Evolutionary conservation across 257 asterid species (phyloP).

Genomic region (Eustoma russellianum): DNA sequence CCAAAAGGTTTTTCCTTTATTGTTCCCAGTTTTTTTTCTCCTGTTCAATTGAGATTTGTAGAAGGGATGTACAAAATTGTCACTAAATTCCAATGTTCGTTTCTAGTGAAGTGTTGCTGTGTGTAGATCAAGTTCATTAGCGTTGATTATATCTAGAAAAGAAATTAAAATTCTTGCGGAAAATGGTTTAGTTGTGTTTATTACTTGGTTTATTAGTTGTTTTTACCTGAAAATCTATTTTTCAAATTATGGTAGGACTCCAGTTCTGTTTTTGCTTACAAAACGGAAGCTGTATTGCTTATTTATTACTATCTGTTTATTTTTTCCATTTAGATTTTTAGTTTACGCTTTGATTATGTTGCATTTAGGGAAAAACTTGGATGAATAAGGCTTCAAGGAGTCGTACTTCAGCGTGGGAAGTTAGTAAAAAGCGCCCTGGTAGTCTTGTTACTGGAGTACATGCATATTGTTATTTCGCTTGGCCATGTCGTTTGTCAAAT

Average conservation of each 20-base stretch:
- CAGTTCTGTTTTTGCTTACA: too few species aligned
- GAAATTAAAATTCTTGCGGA: too few species aligned
- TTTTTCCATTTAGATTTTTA: neutral
- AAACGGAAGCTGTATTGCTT: too few species aligned
- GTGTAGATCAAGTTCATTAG: too few species aligned
- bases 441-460: neutral
- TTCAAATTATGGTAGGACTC: neutral
- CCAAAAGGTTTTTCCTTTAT: slow-evolving; percentile 42
- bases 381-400: slow-evolving; percentile 60
- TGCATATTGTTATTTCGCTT: neutral
- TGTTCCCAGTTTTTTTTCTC: neutral
- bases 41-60: neutral
- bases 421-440: slow-evolving; percentile 94
- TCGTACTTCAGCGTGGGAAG: slow-evolving; percentile 72
- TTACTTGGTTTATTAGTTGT: too few species aligned
- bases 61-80: too few species aligned
- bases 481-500: too few species aligned
- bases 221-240: neutral
- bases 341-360: neutral
- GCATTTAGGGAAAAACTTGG: slow-evolving; percentile 70
- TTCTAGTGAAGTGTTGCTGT: too few species aligned
- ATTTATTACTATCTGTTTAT: too few species aligned
- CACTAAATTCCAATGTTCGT: too few species aligned
- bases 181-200: too few species aligned
- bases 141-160: too few species aligned